Conservation (phyloP, 495 filamentous ascomycete genomes). For the Penicillium taxi region DNA sequence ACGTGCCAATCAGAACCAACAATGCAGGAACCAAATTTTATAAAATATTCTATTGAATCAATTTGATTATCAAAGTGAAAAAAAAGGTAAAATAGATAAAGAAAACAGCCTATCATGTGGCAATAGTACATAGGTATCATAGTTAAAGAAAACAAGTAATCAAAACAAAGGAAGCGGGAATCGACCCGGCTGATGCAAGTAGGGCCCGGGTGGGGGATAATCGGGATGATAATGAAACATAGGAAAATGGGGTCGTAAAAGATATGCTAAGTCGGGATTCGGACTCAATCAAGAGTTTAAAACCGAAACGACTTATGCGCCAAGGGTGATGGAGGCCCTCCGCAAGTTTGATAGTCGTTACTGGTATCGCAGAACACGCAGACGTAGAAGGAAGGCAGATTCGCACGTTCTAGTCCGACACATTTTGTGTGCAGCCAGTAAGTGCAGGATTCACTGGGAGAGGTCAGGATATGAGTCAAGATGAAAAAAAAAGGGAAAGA, state of each 20-base stretch:
- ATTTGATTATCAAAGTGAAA: slow-evolving; percentile 8
- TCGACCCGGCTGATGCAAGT: slow-evolving; percentile 18
- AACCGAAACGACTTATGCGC: slow-evolving; percentile 58
- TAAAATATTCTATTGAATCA: slow-evolving; percentile 5
- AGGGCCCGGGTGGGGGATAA: slow-evolving; percentile 2
- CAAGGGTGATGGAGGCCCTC: slow-evolving; percentile 49
- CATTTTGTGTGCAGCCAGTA: slow-evolving; percentile 80
- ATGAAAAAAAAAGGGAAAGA: slow-evolving; percentile 2
- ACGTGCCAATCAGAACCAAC: slow-evolving; percentile 17
- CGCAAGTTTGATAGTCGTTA: slow-evolving; percentile 43
- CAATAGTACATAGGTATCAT: slow-evolving; percentile 35
- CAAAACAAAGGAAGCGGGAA: slow-evolving; percentile 12
- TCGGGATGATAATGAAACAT: slow-evolving; percentile 14
- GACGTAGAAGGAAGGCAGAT: slow-evolving; percentile 68
- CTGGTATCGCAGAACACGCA: slow-evolving; percentile 71
- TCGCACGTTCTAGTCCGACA: slow-evolving; percentile 56
- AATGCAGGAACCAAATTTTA: slow-evolving; percentile 6
- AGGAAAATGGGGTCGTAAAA: slow-evolving; percentile 19
- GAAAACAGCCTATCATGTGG: slow-evolving; percentile 5
- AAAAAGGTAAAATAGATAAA: background rate
- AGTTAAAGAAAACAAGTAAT: slow-evolving; percentile 9
- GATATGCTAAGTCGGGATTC: no score
- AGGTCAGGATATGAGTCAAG: slow-evolving; percentile 10
- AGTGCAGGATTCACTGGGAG: slow-evolving; percentile 68
- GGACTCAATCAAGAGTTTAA: no score